A percentile compares a stretch with the other conserved stretches of the same genome.
These are phyloP conservation scores for Rhodosorus marinus DNA, from an alignment of 23 red algal genomes.

Conservation along the genomic window DNA sequence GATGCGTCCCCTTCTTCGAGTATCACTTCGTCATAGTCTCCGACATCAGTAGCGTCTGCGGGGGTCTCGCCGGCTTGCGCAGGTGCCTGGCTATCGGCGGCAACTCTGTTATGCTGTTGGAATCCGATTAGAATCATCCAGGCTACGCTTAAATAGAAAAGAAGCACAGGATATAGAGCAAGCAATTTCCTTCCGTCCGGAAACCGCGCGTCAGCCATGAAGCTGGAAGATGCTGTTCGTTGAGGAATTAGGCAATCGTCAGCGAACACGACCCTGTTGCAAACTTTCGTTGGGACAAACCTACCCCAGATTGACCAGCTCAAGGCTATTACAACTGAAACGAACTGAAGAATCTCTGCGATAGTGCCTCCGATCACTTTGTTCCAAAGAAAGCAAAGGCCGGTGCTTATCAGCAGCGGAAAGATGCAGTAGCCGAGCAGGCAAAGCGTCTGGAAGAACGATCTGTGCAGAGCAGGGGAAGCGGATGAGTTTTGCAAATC, in stretches of 20 bases:
- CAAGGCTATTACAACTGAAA: conserved; percentile 34
- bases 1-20: too few species aligned
- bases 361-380: conserved; percentile 25
- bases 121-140: conserved; percentile 96
- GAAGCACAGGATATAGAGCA: conserved; percentile 64
- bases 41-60: too few species aligned
- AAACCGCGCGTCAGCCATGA: conserved; percentile 64
- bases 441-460: conserved; percentile 92
- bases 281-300: background rate
- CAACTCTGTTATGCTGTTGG: too few species aligned
- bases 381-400: conserved; percentile 45
- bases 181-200: conserved; percentile 80
- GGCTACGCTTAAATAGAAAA: conserved; percentile 70
- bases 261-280: background rate
- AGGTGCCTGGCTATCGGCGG: too few species aligned
- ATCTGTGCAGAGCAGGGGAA: background rate
- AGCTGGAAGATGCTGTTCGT: conserved; percentile 38
- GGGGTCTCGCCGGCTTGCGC: too few species aligned
- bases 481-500: background rate
- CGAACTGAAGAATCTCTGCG: conserved; percentile 50
- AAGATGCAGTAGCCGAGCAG: conserved; percentile 87
- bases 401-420: conserved; percentile 57
- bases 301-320: conserved; percentile 85
- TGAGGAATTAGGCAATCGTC: background rate
- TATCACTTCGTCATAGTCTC: too few species aligned